Evolutionary conservation across 257 asterid species (phyloP).

Genomic region (Fraxinus cuspidata): DNA sequence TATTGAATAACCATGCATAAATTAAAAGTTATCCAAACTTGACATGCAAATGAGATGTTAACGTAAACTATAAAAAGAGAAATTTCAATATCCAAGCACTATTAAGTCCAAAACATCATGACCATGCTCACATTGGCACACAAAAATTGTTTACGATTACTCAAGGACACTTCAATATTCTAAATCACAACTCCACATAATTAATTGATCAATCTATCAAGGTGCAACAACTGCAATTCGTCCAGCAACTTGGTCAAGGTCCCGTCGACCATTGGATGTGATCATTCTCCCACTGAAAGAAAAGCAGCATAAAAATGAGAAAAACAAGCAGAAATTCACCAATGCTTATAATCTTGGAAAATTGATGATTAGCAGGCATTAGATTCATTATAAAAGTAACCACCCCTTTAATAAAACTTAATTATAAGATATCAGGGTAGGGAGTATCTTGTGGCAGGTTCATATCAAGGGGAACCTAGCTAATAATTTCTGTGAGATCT

Average conservation of each 20-base stretch:
- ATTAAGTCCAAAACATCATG: conserved; percentile 21
- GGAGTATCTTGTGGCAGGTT: neutral
- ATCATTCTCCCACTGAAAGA: conserved; percentile 73
- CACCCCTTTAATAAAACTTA: no score
- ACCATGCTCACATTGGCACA: conserved; percentile 14
- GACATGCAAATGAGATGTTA: neutral
- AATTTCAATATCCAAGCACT: conserved; percentile 27
- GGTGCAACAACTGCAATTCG: conserved; percentile 59
- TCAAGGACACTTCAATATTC: conserved; percentile 23
- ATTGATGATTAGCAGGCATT: neutral
- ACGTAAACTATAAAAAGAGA: neutral
- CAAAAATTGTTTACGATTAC: conserved; percentile 24
- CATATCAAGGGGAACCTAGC: neutral
- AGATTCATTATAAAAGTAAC: neutral
- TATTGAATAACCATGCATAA: neutral
- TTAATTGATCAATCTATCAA: conserved; percentile 20
- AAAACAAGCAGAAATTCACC: neutral
- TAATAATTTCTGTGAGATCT: neutral
- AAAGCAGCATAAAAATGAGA: neutral
- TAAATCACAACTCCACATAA: neutral
- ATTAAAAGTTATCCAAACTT: neutral
- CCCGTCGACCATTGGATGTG: conserved; percentile 82
- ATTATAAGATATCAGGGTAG: neutral
- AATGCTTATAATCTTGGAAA: neutral
- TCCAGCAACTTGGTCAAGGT: conserved; percentile 92